Percentiles rank a stretch among this genome's conserved stretches.
phyloP scores from a whole-genome alignment of 805 yeast genomes.

The Cyberlindnera maclurae region DNA sequence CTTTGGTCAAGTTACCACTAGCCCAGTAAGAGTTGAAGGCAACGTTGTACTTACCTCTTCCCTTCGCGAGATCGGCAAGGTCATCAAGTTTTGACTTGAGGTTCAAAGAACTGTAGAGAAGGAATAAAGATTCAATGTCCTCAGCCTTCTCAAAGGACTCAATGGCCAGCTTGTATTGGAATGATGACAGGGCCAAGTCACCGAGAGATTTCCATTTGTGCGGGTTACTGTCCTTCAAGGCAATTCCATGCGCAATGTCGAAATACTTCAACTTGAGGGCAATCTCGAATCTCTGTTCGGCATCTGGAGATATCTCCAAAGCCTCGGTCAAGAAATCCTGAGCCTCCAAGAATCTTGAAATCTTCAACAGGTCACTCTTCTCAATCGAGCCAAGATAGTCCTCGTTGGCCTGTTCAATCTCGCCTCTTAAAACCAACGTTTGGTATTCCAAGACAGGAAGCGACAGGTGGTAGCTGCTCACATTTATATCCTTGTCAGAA shows the following conservation, averaged over 20 bases:
- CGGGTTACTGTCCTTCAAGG: conserved; percentile 44
- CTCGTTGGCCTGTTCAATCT: conserved; percentile 72
- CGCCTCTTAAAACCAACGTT: conserved; percentile 92
- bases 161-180: conserved; percentile 77
- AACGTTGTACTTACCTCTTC: conserved; percentile 75
- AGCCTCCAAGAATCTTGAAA: conserved; percentile 89
- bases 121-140: conserved; percentile 75
- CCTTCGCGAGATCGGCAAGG: conserved; percentile 61
- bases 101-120: conserved; percentile 78
- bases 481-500: conserved; percentile 83
- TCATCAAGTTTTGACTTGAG: conserved; percentile 50
- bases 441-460: conserved; percentile 89
- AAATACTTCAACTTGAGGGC: conserved; percentile 74
- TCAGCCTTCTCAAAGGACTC: conserved; percentile 71
- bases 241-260: conserved; percentile 61
- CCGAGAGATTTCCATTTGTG: conserved; percentile 91
- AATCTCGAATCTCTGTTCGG: conserved; percentile 87
- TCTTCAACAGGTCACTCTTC: conserved; percentile 61
- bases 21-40: conserved; percentile 93
- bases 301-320: conserved; percentile 71
- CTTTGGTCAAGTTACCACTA: conserved; percentile 59
- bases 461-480: conserved; percentile 74
- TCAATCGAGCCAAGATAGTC: conserved; percentile 52
- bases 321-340: conserved; percentile 87
- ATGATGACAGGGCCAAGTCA: conserved; percentile 70